Evolutionary conservation across 106 monocot species (phyloP).

Genomic region (Dioscorea zingiberensis): DNA sequence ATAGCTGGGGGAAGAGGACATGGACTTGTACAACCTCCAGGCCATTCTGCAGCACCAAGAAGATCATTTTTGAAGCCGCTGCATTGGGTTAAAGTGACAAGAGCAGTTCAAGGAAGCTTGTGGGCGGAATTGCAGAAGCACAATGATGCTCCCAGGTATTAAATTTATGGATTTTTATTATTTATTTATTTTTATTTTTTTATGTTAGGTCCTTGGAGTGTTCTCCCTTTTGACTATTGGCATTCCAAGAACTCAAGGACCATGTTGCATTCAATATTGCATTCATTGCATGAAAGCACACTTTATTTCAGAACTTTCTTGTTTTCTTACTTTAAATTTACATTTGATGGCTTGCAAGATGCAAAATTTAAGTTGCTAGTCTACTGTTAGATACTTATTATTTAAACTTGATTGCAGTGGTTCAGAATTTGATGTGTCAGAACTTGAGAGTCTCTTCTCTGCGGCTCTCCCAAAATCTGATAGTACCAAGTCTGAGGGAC

Average conservation of each 20-base stretch:
- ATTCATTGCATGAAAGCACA: too few relatives aligned
- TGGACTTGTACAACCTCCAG: conserved; percentile 35
- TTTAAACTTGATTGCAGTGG: conserved; percentile 35
- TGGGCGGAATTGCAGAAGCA: conserved; percentile 91
- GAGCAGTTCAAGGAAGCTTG: conserved; percentile 93
- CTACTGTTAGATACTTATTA: neutral
- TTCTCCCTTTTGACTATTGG: too few relatives aligned
- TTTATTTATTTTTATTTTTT: neutral
- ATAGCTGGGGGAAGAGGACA: conserved; percentile 39
- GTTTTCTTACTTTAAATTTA: neutral
- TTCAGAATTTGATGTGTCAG: conserved; percentile 91
- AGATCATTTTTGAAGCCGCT: conserved; percentile 76
- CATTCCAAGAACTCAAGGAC: too few relatives aligned
- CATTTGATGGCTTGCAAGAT: neutral
- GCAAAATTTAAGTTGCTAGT: neutral
- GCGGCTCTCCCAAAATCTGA: conserved; percentile 73
- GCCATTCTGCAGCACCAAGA: conserved; percentile 26
- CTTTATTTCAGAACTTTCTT: neutral
- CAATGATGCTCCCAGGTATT: conserved; percentile 70
- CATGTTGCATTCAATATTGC: too few relatives aligned
- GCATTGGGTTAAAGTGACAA: conserved; percentile 98
- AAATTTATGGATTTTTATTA: neutral
- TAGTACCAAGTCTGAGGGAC: conserved; percentile 57
- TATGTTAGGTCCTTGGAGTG: too few relatives aligned
- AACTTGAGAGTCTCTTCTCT: conserved; percentile 89